These are phyloP conservation scores for Colletotrichum sp. DNA, from an alignment of 2,329 filamentous ascomycete species.

Conservation along the genomic window DNA sequence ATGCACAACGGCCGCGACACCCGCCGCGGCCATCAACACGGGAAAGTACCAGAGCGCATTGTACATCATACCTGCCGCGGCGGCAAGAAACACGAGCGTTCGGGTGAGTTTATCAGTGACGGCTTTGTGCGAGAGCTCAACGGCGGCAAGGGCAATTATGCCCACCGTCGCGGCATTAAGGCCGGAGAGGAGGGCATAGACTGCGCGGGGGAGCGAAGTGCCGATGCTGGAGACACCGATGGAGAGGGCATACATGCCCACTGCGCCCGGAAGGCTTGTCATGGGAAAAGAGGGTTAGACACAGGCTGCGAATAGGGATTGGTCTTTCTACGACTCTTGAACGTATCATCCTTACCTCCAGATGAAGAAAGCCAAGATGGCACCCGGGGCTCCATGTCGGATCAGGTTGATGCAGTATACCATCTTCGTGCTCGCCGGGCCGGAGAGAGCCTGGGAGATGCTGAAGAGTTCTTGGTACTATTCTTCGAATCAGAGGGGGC, in stretches of 20 bases:
- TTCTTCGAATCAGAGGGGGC: background rate
- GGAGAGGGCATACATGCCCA: conserved; percentile 68
- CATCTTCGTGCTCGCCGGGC: conserved; percentile 71
- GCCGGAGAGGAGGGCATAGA: conserved; percentile 69
- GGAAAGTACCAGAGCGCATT: conserved; percentile 75
- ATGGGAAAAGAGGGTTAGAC: background rate
- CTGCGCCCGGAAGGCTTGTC: conserved; percentile 64
- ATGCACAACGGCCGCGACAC: conserved; percentile 54
- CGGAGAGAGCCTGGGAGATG: conserved; percentile 66
- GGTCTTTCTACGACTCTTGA: background rate
- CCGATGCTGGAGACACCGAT: conserved; percentile 64
- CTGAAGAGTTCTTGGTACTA: conserved; percentile 75
- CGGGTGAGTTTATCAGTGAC: conserved; percentile 66
- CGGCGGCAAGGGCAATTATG: conserved; percentile 69
- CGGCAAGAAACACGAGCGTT: conserved; percentile 64
- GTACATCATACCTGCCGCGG: conserved; percentile 67
- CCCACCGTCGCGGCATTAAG: conserved; percentile 72
- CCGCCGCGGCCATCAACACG: conserved; percentile 59
- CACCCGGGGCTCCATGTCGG: conserved; percentile 61
- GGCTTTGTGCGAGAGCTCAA: conserved; percentile 66
- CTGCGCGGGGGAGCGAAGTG: conserved; percentile 58
- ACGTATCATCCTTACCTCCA: conserved; percentile 52
- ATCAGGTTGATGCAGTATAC: conserved; percentile 66
- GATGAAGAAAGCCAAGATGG: conserved; percentile 60
- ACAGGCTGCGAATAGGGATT: background rate